Evolutionary conservation across 176 grass and related monocot species (phyloP), one percentile per base, ranked within the genome.

Genomic region (Oryza meridionalis): DNA sequence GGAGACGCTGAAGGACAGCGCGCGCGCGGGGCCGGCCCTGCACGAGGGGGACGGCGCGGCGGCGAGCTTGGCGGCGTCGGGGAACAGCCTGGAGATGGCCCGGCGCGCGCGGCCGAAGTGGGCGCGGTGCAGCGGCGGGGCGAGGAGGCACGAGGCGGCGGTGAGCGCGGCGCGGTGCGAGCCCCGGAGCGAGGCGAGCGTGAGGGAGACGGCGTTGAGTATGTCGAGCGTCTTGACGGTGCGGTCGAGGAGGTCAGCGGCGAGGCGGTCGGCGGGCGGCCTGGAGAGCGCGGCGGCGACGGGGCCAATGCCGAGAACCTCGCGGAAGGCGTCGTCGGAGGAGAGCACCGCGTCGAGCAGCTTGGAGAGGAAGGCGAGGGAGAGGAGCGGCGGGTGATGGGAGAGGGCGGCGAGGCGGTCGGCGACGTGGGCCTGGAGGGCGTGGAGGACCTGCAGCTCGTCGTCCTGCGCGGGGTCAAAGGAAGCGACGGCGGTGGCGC

Each of bases 331-430:
- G 7, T 70, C 82, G 87, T 94, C 93, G 11, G 81, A 80, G 46
- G 88, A 86, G 35, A 92, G 67, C 2, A 99, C 85, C 7, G 88
- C 86, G 73, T 96, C 93, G 0, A 99, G 89, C 69, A 99, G 80
- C 82, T 96, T 90, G 77, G 93, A 92, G 69, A 99, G 91, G 87
- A 99, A 96, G 0, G 89, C 77, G 4, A 99, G 77, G 4, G 91
- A 90, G 9, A 99, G 87, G 27, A 81, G 16, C 9, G 73, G 72
- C 4, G 43, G 42, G 37, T 51, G 72, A 35, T 5, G 3, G 40
- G 86, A 51, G 8, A 97, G 90, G 0, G 90, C 80, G 43, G 72
- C 21, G 77, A 99, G 85, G 22, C 85, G 96, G 43, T 78, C 84
- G 70, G 91, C 86, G 78, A 99, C 93, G 84, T 92, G 83, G 16